Evolutionary conservation across 805 yeast species (phyloP).

Genomic region (Metschnikowia kunwiensis): DNA sequence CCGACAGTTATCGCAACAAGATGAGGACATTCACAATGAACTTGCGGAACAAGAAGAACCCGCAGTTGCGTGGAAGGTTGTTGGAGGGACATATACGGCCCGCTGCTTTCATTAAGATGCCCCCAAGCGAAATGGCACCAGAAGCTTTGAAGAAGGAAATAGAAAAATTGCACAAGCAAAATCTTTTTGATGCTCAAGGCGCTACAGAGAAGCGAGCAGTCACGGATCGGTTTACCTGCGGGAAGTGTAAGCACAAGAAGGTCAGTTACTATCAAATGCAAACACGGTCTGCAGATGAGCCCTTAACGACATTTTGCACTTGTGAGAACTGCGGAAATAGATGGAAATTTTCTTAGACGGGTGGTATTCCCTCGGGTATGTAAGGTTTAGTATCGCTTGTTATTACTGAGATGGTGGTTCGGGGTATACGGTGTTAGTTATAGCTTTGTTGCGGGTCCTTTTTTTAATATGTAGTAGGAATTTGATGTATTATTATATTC

Average conservation of each 20-base stretch:
- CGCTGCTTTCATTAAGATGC: conserved; percentile 67
- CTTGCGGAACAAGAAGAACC: conserved; percentile 84
- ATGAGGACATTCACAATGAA: conserved; percentile 85
- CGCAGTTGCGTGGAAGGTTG: conserved; percentile 71
- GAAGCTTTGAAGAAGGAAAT: conserved; percentile 82
- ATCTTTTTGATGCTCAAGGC: conserved; percentile 94
- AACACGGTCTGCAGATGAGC: conserved; percentile 98
- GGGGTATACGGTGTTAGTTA: too few species aligned
- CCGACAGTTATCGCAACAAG: conserved; percentile 71
- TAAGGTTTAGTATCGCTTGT: too few species aligned
- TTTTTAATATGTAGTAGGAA: too few species aligned
- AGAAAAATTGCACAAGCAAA: conserved; percentile 81
- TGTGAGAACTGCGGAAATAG: conserved; percentile 97
- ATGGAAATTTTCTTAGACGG: conserved; percentile 91
- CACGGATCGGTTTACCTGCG: conserved; percentile 95
- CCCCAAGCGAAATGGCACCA: conserved; percentile 95
- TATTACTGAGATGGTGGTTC: too few species aligned
- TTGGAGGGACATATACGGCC: conserved; percentile 67
- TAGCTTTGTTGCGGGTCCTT: too few species aligned
- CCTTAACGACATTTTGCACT: conserved; percentile 95
- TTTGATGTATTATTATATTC: too few species aligned
- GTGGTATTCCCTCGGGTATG: too few species aligned
- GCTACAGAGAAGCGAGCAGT: conserved; percentile 95
- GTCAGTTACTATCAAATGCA: conserved; percentile 97
- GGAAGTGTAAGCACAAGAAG: conserved; percentile 95